A percentile compares a stretch with the other conserved stretches of the same genome.
phyloP scores from a whole-genome alignment of 768 basidiomycete species.

The Pulveroboletus frians region DNA sequence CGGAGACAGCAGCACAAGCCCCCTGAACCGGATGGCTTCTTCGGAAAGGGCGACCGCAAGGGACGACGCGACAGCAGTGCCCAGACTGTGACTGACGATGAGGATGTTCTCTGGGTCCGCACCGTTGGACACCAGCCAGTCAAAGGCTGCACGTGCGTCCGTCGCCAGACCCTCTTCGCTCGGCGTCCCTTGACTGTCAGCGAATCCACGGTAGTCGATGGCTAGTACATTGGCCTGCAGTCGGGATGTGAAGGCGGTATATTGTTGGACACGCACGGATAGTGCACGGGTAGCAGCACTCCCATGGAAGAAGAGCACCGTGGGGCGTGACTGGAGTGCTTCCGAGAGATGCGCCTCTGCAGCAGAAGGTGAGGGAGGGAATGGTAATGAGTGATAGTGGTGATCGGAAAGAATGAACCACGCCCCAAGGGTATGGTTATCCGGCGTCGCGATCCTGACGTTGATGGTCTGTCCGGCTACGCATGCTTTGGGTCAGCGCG shows the following conservation, averaged over 20 bases:
- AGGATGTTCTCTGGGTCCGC: slow-evolving; percentile 57
- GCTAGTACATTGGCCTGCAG: slow-evolving; percentile 75
- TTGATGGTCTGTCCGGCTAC: slow-evolving; percentile 77
- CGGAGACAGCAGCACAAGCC: slow-evolving; percentile 51
- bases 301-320: slow-evolving; percentile 85
- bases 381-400: slow-evolving; percentile 49
- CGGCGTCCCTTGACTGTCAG: slow-evolving; percentile 76
- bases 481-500: background rate
- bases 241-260: slow-evolving; percentile 61
- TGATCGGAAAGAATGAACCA: slow-evolving; percentile 77
- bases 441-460: slow-evolving; percentile 61
- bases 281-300: slow-evolving; percentile 80
- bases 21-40: slow-evolving; percentile 39
- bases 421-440: slow-evolving; percentile 77
- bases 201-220: slow-evolving; percentile 92
- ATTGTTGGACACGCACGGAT: slow-evolving; percentile 58
- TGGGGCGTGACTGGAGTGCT: slow-evolving; percentile 59
- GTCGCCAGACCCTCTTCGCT: slow-evolving; percentile 64
- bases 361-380: slow-evolving; percentile 33
- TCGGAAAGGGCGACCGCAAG: slow-evolving; percentile 44
- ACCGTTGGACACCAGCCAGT: slow-evolving; percentile 64
- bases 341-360: slow-evolving; percentile 41
- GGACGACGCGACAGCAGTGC: slow-evolving; percentile 69
- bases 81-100: slow-evolving; percentile 83
- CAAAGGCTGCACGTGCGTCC: slow-evolving; percentile 77